These are phyloP conservation scores for Wickerhamiella dianesei DNA, from an alignment of 805 yeast genomes.

Conservation along the genomic window DNA sequence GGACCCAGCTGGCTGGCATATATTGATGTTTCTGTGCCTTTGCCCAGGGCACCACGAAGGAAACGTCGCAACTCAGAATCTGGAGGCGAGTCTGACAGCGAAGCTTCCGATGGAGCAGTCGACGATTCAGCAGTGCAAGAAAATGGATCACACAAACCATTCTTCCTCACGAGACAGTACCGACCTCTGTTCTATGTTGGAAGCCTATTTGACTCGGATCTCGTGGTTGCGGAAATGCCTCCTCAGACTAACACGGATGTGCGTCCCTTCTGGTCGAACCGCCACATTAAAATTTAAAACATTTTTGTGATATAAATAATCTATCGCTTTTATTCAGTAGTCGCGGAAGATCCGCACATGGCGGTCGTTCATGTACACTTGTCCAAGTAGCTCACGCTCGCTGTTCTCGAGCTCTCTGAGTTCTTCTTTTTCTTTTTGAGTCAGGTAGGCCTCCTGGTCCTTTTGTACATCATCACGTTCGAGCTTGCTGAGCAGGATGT, in stretches of 20 bases:
- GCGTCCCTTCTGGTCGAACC: constrained; percentile 27
- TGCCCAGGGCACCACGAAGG: constrained; percentile 29
- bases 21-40: constrained; percentile 38
- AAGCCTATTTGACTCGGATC: constrained; percentile 33
- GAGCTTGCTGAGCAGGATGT: constrained; percentile 60
- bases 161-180: constrained; percentile 66
- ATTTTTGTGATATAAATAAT: too few species aligned
- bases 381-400: constrained; percentile 25
- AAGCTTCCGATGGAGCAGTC: constrained; percentile 15
- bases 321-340: too few species aligned
- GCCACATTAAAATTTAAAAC: constrained; percentile 2
- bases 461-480: constrained; percentile 86
- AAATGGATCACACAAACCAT: constrained; percentile 20
- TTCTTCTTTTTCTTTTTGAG: constrained; percentile 64
- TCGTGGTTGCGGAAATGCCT: constrained; percentile 70
- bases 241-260: constrained; percentile 30
- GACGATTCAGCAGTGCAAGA: constrained; percentile 27
- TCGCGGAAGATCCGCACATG: constrained; percentile 29
- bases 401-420: constrained; percentile 36
- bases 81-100: constrained; percentile 12
- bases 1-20: constrained; percentile 72
- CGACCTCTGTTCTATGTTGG: constrained; percentile 56
- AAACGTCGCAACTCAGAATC: constrained; percentile 28
- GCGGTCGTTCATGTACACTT: constrained; percentile 24
- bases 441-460: constrained; percentile 55